Evolutionary conservation across 306 rosid species (phyloP).

Genomic region (Cicer bijugum): DNA sequence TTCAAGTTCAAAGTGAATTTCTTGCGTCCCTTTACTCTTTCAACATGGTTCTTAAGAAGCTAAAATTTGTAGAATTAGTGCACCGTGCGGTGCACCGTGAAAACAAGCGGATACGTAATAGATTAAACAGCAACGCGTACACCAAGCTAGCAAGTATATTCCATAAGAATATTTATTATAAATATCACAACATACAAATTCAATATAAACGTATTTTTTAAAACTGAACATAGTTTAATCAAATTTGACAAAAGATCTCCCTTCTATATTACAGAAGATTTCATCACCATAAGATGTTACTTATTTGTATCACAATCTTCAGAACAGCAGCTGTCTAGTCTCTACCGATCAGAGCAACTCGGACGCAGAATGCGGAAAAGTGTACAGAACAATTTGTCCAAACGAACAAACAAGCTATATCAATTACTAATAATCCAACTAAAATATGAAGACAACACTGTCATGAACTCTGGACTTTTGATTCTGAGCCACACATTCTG

Average conservation of each 20-base stretch:
- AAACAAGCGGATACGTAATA: neutral
- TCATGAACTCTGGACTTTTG: slow-evolving; percentile 97
- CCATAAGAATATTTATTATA: slow-evolving; percentile 30
- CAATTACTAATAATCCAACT: slow-evolving; percentile 39
- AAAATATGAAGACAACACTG: slow-evolving; percentile 95
- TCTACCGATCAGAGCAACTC: slow-evolving; percentile 42
- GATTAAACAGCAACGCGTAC: neutral
- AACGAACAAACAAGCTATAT: slow-evolving; percentile 34
- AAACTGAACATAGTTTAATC: slow-evolving; percentile 34
- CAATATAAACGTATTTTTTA: slow-evolving; percentile 25
- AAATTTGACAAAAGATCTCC: slow-evolving; percentile 39
- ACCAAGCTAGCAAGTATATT: slow-evolving; percentile 35
- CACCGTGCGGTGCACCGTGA: too few relatives aligned
- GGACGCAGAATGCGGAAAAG: slow-evolving; percentile 38
- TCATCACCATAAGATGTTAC: slow-evolving; percentile 24
- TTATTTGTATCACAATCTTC: slow-evolving; percentile 51
- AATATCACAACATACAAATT: slow-evolving; percentile 35
- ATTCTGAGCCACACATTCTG: slow-evolving; percentile 98
- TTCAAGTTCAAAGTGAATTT: too few relatives aligned
- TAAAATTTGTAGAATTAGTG: too few relatives aligned
- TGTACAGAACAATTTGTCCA: slow-evolving; percentile 55
- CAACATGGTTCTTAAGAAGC: too few relatives aligned
- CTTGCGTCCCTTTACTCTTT: too few relatives aligned
- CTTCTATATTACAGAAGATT: slow-evolving; percentile 42
- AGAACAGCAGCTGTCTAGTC: slow-evolving; percentile 42